phyloP scores from a whole-genome alignment of 106 monocot species.

The Platanthera zijinensis region DNA sequence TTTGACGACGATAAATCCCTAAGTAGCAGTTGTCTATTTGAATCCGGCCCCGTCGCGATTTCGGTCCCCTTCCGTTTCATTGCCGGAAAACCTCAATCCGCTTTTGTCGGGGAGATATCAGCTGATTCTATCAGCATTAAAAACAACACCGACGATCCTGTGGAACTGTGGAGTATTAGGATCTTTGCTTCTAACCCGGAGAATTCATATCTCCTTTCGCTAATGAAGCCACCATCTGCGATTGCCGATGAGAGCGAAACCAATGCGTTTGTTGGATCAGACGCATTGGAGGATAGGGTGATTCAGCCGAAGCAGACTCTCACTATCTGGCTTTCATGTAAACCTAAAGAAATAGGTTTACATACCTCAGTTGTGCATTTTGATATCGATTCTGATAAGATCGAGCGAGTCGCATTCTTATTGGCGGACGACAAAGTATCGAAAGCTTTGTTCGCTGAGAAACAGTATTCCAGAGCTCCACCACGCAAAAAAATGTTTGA shows the following conservation, averaged over 20 bases:
- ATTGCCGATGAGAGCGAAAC: slow-evolving; percentile 31
- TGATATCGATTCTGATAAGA: slow-evolving; percentile 71
- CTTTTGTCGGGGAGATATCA: slow-evolving; percentile 47
- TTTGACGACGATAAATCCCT: slow-evolving; percentile 64
- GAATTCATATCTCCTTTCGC: slow-evolving; percentile 53
- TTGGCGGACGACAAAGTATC: slow-evolving; percentile 84
- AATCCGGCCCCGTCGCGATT: slow-evolving; percentile 52
- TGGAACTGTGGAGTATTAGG: slow-evolving; percentile 78
- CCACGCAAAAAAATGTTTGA: slow-evolving; percentile 31
- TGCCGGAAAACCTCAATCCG: slow-evolving; percentile 64
- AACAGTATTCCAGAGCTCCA: slow-evolving; percentile 46
- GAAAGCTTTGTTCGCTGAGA: slow-evolving; percentile 49
- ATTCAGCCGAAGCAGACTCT: slow-evolving; percentile 70
- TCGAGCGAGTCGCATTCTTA: slow-evolving; percentile 79
- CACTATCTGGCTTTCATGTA: slow-evolving; percentile 84
- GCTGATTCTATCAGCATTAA: slow-evolving; percentile 39
- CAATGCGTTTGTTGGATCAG: slow-evolving; percentile 42
- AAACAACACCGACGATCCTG: slow-evolving; percentile 56
- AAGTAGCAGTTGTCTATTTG: slow-evolving; percentile 25
- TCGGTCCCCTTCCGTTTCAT: slow-evolving; percentile 63
- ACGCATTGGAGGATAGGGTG: slow-evolving; percentile 59
- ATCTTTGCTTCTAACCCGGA: slow-evolving; percentile 88
- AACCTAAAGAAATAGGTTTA: slow-evolving; percentile 75
- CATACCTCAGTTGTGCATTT: slow-evolving; percentile 76
- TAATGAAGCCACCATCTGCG: slow-evolving; percentile 68